These are phyloP conservation scores for Quercus mongolica DNA, from an alignment of 306 rosid species.

Conservation along the genomic window DNA sequence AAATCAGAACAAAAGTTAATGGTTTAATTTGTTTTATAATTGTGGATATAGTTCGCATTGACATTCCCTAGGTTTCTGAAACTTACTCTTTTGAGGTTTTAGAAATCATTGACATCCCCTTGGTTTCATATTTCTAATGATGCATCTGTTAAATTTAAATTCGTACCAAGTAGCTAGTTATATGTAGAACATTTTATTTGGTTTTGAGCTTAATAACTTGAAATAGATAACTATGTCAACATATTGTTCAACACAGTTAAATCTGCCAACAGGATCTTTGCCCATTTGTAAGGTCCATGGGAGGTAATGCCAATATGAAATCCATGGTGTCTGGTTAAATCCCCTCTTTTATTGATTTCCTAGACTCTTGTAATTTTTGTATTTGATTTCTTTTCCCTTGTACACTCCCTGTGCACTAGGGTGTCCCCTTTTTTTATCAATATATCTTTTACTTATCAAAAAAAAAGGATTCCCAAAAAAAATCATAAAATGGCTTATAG, in stretches of 20 bases:
- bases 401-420: too few species aligned
- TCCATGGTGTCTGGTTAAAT: background rate
- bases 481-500: background rate
- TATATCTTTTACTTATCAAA: too few species aligned
- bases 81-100: background rate
- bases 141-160: background rate
- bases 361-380: too few species aligned
- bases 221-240: too few species aligned
- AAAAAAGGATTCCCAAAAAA: background rate
- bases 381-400: too few species aligned
- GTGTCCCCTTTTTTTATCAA: too few species aligned
- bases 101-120: background rate
- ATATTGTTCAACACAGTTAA: background rate
- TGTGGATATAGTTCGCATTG: background rate
- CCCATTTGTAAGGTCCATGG: background rate
- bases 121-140: background rate
- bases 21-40: background rate
- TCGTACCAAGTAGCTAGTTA: background rate
- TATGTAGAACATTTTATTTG: too few species aligned
- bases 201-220: too few species aligned
- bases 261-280: background rate
- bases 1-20: background rate
- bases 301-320: background rate
- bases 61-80: background rate
- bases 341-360: too few species aligned